Evolutionary conservation across 1,139 yeast genomes (phyloP).

Genomic region (Eremothecium gossypii): DNA sequence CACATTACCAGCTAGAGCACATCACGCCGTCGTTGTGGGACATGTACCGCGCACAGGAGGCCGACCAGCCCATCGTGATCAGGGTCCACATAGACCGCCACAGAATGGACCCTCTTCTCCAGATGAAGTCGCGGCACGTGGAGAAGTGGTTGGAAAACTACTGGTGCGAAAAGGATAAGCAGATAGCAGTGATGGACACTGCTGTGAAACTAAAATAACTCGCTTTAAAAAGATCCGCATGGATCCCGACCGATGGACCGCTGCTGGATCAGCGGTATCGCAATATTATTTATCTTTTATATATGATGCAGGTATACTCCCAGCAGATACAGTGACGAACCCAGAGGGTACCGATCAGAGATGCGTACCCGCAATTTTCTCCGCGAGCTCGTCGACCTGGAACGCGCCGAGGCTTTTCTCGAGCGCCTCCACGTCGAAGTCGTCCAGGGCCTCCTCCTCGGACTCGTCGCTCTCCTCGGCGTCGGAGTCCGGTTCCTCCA

Average conservation of each 20-base stretch:
- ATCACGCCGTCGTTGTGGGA: conserved; percentile 47
- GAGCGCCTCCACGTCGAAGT: conserved; percentile 45
- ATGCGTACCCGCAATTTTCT: conserved; percentile 46
- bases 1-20: conserved; percentile 27
- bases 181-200: conserved; percentile 32
- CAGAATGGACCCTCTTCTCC: conserved; percentile 39
- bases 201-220: conserved; percentile 23
- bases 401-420: conserved; percentile 48
- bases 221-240: neutral
- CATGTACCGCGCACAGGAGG: conserved; percentile 35
- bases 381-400: conserved; percentile 50
- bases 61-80: conserved; percentile 33
- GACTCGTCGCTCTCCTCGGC: conserved; percentile 71
- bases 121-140: conserved; percentile 41
- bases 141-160: conserved; percentile 64
- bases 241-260: neutral
- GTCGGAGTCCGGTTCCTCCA: conserved; percentile 83
- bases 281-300: neutral
- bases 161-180: conserved; percentile 63
- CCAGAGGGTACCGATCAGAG: conserved; percentile 20
- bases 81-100: conserved; percentile 43
- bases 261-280: neutral
- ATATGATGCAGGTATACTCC: conserved; percentile 1
- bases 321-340: neutral
- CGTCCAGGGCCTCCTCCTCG: conserved; percentile 54